Evolutionary conservation across 495 filamentous ascomycete species (phyloP).

Genomic region (Daldinia grandis): DNA sequence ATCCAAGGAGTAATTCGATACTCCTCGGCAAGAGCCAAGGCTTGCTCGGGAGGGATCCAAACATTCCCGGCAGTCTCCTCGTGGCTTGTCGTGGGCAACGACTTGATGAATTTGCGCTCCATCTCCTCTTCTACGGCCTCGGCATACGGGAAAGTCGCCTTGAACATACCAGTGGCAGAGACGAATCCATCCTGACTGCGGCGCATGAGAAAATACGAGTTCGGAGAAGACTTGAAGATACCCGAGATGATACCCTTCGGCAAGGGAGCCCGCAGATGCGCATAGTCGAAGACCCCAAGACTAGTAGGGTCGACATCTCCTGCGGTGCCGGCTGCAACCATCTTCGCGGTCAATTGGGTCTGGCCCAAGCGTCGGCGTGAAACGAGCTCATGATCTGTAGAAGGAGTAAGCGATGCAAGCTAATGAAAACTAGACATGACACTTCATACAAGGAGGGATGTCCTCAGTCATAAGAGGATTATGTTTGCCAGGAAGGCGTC

Average conservation of each 20-base stretch:
- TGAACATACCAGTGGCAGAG: conserved; percentile 99
- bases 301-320: conserved; percentile 73
- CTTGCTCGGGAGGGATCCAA: conserved; percentile 88
- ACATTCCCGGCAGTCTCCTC: conserved; percentile 97
- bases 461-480: conserved; percentile 84
- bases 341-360: conserved; percentile 86
- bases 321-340: conserved; percentile 67
- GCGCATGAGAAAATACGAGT: conserved; percentile 97
- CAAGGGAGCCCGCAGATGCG: conserved; percentile 88
- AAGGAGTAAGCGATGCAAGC: conserved; percentile 46
- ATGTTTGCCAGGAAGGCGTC: conserved; percentile 71
- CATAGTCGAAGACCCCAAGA: conserved; percentile 91
- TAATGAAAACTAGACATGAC: neutral
- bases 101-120: conserved; percentile 88
- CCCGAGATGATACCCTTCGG: conserved; percentile 89
- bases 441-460: conserved; percentile 65
- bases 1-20: conserved; percentile 86
- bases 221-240: conserved; percentile 86
- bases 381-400: conserved; percentile 81
- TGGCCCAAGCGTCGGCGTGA: conserved; percentile 87
- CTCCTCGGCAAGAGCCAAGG: conserved; percentile 84
- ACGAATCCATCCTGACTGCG: conserved; percentile 94
- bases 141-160: conserved; percentile 96
- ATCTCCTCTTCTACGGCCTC: conserved; percentile 80
- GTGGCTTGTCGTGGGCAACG: conserved; percentile 75